Conservation (phyloP, 2,329 filamentous ascomycete genomes). For the Cercospora sp. region DNA sequence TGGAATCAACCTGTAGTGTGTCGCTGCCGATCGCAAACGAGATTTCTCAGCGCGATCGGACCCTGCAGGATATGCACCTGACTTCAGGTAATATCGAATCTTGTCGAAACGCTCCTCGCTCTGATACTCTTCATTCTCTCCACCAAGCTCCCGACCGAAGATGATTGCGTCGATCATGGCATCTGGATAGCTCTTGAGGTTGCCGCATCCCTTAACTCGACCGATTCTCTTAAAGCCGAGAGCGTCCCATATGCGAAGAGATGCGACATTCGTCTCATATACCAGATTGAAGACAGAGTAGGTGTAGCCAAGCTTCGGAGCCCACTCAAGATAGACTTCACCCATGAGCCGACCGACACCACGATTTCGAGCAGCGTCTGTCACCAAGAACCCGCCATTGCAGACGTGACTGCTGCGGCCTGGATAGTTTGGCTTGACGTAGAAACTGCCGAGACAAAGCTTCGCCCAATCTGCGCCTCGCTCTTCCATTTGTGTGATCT, state of each 20-base stretch:
- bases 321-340: constrained; percentile 54
- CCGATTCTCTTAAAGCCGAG: constrained; percentile 91
- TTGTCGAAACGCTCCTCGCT: constrained; percentile 98
- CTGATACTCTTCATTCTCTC: constrained; percentile 75
- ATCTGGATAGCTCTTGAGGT: constrained; percentile 49
- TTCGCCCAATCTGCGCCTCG: constrained; percentile 68
- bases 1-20: constrained; percentile 81
- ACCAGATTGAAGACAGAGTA: constrained; percentile 95
- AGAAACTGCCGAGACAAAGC: constrained; percentile 84
- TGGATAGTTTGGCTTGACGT: constrained; percentile 92
- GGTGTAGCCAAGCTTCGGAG: constrained; percentile 68
- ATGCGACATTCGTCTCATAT: constrained; percentile 89
- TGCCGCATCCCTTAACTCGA: constrained; percentile 62
- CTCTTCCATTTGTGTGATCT: constrained; percentile 48
- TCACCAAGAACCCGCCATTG: constrained; percentile 58
- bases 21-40: constrained; percentile 86
- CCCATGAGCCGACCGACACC: constrained; percentile 55
- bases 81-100: constrained; percentile 95
- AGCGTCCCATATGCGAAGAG: constrained; percentile 87
- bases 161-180: constrained; percentile 54
- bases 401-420: constrained; percentile 88
- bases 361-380: constrained; percentile 49
- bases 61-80: constrained; percentile 87
- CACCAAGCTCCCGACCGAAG: constrained; percentile 61
- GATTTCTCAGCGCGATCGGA: constrained; percentile 95